A percentile compares a stretch with the other conserved stretches of the same genome.
Evolutionary conservation across 129 eudicot genomes (phyloP).

Genomic region (Sambucus nigra): DNA sequence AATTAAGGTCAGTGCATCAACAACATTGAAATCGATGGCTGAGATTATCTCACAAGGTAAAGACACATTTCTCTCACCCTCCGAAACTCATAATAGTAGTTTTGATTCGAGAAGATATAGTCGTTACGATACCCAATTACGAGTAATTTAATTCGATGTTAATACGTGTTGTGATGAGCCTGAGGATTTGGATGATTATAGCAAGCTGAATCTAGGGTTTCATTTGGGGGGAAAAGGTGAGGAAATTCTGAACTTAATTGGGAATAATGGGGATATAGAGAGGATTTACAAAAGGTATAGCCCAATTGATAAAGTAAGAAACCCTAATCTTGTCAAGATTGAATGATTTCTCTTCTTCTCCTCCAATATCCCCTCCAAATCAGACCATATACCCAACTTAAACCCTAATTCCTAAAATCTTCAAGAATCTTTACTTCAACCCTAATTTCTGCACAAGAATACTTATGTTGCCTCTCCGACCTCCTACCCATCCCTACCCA

Average conservation of each 20-base stretch:
- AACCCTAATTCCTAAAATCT: too few relatives aligned
- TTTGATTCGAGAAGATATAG: slow-evolving; percentile 33
- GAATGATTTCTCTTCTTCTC: too few relatives aligned
- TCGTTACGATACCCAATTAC: slow-evolving; percentile 61
- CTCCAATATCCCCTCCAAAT: too few relatives aligned
- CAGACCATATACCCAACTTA: too few relatives aligned
- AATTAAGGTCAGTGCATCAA: slow-evolving; percentile 63
- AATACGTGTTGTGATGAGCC: slow-evolving; percentile 54
- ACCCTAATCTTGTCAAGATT: too few relatives aligned
- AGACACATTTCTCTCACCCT: slow-evolving; percentile 21
- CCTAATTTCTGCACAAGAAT: too few relatives aligned
- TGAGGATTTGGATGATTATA: slow-evolving; percentile 66
- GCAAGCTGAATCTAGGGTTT: slow-evolving; percentile 64
- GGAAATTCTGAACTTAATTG: slow-evolving; percentile 49
- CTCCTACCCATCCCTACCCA: too few relatives aligned
- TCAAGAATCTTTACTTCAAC: too few relatives aligned
- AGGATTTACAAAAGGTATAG: slow-evolving; percentile 37
- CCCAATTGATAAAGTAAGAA: too few relatives aligned
- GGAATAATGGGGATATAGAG: slow-evolving; percentile 46
- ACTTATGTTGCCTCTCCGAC: too few relatives aligned
- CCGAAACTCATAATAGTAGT: slow-evolving; percentile 16
- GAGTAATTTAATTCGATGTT: slow-evolving; percentile 47
- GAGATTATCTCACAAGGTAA: slow-evolving; percentile 57
- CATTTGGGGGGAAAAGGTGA: slow-evolving; percentile 45
- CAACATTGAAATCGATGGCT: slow-evolving; percentile 47